Evolutionary conservation across 805 yeast genomes (phyloP).

Genomic region (Grigorovia yakushimaensis): DNA sequence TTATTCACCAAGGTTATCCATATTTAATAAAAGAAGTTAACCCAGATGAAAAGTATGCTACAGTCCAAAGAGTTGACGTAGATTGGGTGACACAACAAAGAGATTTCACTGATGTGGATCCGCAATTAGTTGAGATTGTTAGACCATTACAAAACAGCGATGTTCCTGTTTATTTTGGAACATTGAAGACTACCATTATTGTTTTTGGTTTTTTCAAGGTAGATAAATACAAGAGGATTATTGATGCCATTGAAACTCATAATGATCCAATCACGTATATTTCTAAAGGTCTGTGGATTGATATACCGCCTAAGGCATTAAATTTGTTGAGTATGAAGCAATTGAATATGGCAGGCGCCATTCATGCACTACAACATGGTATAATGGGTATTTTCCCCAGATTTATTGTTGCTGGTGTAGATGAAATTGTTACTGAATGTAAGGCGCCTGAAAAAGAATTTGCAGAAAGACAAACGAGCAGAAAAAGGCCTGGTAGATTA

Average conservation of each 20-base stretch:
- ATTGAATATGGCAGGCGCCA: constrained; percentile 74
- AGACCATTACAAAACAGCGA: constrained; percentile 42
- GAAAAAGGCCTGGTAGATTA: constrained; percentile 80
- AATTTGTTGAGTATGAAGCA: constrained; percentile 46
- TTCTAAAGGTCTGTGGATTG: constrained; percentile 88
- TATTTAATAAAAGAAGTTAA: constrained; percentile 80
- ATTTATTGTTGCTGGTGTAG: constrained; percentile 59
- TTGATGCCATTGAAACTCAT: constrained; percentile 87
- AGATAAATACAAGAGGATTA: constrained; percentile 63
- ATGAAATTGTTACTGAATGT: constrained; percentile 86
- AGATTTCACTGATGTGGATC: constrained; percentile 90
- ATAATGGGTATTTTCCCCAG: constrained; percentile 70
- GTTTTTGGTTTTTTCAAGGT: constrained; percentile 93
- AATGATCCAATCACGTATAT: constrained; percentile 67
- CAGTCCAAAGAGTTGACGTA: constrained; percentile 79
- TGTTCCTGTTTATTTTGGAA: constrained; percentile 68
- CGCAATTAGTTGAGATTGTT: constrained; percentile 56
- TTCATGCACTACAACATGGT: constrained; percentile 95
- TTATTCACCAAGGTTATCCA: constrained; percentile 87
- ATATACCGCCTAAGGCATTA: constrained; percentile 60
- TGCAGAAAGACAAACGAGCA: constrained; percentile 56
- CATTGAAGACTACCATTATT: constrained; percentile 55
- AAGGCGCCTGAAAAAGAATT: constrained; percentile 97
- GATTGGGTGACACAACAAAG: constrained; percentile 91
- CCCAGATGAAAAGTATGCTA: constrained; percentile 68